These are phyloP conservation scores for Colletotrichum liriopes DNA, from an alignment of 2,329 filamentous ascomycete genomes.

Conservation along the genomic window DNA sequence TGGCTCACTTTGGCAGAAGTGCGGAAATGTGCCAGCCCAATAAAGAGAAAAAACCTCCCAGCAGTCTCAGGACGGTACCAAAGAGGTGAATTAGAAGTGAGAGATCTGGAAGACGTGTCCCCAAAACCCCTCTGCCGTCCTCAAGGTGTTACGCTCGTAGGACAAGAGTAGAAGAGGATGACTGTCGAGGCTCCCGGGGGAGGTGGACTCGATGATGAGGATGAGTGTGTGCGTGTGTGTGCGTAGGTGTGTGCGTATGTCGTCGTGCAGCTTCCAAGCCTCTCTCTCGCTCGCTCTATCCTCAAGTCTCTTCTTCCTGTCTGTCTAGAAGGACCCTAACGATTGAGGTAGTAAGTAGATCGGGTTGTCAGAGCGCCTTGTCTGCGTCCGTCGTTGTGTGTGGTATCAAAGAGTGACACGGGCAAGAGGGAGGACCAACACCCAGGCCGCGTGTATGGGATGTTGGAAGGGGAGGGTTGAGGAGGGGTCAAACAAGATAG, in stretches of 20 bases:
- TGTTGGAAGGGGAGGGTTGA: conserved; percentile 45
- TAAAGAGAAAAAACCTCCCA: not conserved
- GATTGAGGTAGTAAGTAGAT: conserved; percentile 31
- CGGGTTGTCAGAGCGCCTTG: conserved; percentile 30
- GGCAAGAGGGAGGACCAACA: conserved; percentile 40
- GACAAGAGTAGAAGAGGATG: conserved; percentile 26
- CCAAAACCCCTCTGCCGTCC: conserved; percentile 17
- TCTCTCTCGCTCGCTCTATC: conserved; percentile 25
- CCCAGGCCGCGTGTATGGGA: conserved; percentile 42
- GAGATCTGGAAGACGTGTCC: conserved; percentile 8
- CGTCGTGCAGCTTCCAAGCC: conserved; percentile 30
- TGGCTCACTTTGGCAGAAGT: conserved; percentile 19
- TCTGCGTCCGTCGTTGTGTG: conserved; percentile 32
- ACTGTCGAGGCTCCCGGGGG: conserved; percentile 19
- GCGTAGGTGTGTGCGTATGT: not conserved
- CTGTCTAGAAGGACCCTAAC: conserved; percentile 39
- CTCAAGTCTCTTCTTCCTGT: conserved; percentile 40
- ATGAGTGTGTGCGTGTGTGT: not conserved
- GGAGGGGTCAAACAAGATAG: conserved; percentile 50
- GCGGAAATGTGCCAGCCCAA: conserved; percentile 8
- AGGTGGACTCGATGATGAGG: conserved; percentile 9
- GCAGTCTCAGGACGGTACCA: conserved; percentile 11
- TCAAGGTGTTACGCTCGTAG: conserved; percentile 38
- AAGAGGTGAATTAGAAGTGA: conserved; percentile 19
- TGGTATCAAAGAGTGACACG: conserved; percentile 43